Evolutionary conservation across 495 filamentous ascomycete species (phyloP).

Genomic region (Talaromyces ruber): DNA sequence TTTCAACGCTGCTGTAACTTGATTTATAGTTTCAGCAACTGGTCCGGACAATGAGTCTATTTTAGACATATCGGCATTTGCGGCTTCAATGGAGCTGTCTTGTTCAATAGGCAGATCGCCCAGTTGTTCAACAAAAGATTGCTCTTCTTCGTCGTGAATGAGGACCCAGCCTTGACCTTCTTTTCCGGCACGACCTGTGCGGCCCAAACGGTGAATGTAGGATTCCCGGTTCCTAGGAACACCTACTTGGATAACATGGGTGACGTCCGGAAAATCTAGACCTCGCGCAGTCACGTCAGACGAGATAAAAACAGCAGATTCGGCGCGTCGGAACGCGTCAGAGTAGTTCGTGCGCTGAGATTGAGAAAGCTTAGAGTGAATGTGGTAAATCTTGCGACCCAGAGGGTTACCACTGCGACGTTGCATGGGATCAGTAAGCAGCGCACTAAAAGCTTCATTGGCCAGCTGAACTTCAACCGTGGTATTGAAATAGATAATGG

Average conservation of each 20-base stretch:
- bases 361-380: slow-evolving; percentile 78
- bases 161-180: slow-evolving; percentile 75
- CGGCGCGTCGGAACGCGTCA: slow-evolving; percentile 55
- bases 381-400: slow-evolving; percentile 48
- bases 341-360: slow-evolving; percentile 54
- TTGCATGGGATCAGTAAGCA: slow-evolving; percentile 25
- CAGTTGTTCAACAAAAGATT: slow-evolving; percentile 40
- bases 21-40: slow-evolving; percentile 21
- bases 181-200: slow-evolving; percentile 67
- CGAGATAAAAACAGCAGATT: slow-evolving; percentile 71
- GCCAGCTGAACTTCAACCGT: slow-evolving; percentile 64
- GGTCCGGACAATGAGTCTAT: slow-evolving; percentile 19
- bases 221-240: slow-evolving; percentile 52
- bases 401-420: slow-evolving; percentile 32
- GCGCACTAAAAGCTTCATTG: slow-evolving; percentile 46
- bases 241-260: slow-evolving; percentile 64
- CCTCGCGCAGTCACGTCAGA: slow-evolving; percentile 93
- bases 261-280: slow-evolving; percentile 70
- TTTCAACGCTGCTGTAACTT: slow-evolving; percentile 26
- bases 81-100: slow-evolving; percentile 36
- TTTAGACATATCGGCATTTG: slow-evolving; percentile 44
- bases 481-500: slow-evolving; percentile 80
- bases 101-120: slow-evolving; percentile 57
- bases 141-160: slow-evolving; percentile 50
- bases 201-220: slow-evolving; percentile 68